These are phyloP conservation scores for Parsonsia alboflavescens DNA, from an alignment of 257 asterid genomes.

Conservation along the genomic window DNA sequence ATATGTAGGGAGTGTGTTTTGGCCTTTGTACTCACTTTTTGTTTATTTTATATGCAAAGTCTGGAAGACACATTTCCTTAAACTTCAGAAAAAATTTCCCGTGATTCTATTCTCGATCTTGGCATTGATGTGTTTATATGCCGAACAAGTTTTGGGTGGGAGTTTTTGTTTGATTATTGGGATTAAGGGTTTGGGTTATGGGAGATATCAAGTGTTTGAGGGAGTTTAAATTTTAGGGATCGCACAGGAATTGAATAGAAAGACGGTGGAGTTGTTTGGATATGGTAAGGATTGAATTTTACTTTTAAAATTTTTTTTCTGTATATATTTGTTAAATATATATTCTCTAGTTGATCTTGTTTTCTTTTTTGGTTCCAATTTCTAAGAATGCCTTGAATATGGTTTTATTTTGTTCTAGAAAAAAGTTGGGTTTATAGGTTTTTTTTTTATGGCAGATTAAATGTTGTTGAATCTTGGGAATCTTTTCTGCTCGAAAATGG, in stretches of 20 bases:
- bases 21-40: slow-evolving; percentile 26
- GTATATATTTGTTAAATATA: neutral
- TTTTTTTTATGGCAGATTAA: slow-evolving; percentile 12
- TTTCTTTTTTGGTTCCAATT: slow-evolving; percentile 11
- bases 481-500: no score
- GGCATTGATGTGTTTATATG: no score
- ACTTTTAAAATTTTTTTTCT: slow-evolving; percentile 19
- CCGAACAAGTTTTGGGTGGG: slow-evolving; percentile 3
- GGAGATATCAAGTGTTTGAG: slow-evolving; percentile 17
- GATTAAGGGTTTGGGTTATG: slow-evolving; percentile 23
- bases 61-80: slow-evolving; percentile 37
- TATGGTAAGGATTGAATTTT: slow-evolving; percentile 19
- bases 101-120: no score
- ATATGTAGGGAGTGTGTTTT: neutral
- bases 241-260: slow-evolving; percentile 28
- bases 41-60: slow-evolving; percentile 29
- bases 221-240: slow-evolving; percentile 31
- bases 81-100: no score
- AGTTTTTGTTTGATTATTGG: slow-evolving; percentile 10
- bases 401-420: no score
- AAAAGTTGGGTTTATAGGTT: no score
- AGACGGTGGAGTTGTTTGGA: slow-evolving; percentile 15
- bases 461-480: no score
- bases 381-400: no score
- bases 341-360: neutral